Percentiles rank a stretch among this genome's conserved stretches.
phyloP scores from a whole-genome alignment of 106 monocot genomes.

The Posidonia australis region DNA sequence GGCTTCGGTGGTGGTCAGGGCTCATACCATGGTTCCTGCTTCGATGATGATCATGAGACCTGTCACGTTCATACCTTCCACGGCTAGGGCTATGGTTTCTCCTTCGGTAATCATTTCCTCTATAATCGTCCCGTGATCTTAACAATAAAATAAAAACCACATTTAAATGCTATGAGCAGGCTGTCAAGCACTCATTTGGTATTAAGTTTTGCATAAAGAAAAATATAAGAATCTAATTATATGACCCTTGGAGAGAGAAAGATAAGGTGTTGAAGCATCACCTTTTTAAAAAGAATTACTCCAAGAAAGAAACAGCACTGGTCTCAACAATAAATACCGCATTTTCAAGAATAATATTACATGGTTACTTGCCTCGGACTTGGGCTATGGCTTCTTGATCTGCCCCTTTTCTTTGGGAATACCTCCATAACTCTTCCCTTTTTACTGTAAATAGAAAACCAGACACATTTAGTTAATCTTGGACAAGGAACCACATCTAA shows the following conservation, averaged over 20 bases:
- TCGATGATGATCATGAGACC: no score
- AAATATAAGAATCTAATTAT: neutral
- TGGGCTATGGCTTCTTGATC: conserved; percentile 71
- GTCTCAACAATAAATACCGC: neutral
- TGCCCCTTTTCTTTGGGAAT: conserved; percentile 30
- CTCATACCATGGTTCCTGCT: no score
- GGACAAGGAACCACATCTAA: no score
- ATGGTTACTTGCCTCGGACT: conserved; percentile 31
- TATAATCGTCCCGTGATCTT: conserved; percentile 38
- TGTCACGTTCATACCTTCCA: conserved; percentile 34
- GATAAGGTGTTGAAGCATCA: neutral
- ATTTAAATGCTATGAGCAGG: neutral
- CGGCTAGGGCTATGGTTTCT: conserved; percentile 40
- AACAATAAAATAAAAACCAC: neutral
- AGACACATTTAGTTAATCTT: no score
- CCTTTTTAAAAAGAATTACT: neutral
- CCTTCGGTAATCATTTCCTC: conserved; percentile 43
- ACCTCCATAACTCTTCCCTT: conserved; percentile 65
- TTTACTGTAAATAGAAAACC: conserved; percentile 24
- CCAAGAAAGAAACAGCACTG: neutral
- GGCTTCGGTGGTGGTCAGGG: neutral
- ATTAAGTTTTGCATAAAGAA: no score
- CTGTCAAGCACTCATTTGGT: neutral
- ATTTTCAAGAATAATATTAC: neutral
- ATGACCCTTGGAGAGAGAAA: neutral